A percentile compares a stretch with the other conserved stretches of the same genome.
Conservation (phyloP, 2,329 filamentous ascomycete species). For the Gnomoniopsis smithogilvyi region DNA sequence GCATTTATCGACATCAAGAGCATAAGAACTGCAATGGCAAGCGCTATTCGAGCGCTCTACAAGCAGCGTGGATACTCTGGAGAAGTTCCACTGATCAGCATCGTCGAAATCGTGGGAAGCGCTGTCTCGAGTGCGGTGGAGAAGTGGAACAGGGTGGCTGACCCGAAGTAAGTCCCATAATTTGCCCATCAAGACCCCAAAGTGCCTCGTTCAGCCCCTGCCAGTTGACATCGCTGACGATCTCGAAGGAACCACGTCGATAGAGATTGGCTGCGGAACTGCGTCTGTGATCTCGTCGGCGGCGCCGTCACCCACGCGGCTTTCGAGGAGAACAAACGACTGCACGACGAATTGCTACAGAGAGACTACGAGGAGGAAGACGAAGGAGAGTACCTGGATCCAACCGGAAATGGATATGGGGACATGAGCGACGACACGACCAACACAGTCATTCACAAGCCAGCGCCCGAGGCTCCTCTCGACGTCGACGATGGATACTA, state of each 20-base stretch:
- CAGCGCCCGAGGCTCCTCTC: neutral
- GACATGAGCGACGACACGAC: neutral
- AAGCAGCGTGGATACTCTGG: neutral
- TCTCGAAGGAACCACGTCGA: conserved; percentile 1
- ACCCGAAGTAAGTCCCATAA: neutral
- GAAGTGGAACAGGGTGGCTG: conserved; percentile 4
- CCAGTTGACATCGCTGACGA: neutral
- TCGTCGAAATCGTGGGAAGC: neutral
- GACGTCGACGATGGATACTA: neutral
- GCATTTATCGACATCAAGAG: neutral
- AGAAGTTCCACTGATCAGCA: neutral
- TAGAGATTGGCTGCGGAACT: conserved; percentile 3
- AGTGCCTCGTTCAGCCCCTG: too few species aligned
- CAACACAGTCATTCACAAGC: neutral
- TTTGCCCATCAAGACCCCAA: neutral
- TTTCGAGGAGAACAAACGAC: neutral
- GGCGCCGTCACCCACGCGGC: conserved; percentile 1
- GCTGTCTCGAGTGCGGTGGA: neutral
- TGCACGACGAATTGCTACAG: neutral
- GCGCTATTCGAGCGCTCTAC: neutral
- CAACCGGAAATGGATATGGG: neutral
- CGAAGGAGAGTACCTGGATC: neutral
- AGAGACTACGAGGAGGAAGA: too few species aligned
- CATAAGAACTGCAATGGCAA: neutral
- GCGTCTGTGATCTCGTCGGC: conserved; percentile 1